These are phyloP conservation scores for Termitomyces sp. DNA, from an alignment of 768 basidiomycete species.

Conservation along the genomic window DNA sequence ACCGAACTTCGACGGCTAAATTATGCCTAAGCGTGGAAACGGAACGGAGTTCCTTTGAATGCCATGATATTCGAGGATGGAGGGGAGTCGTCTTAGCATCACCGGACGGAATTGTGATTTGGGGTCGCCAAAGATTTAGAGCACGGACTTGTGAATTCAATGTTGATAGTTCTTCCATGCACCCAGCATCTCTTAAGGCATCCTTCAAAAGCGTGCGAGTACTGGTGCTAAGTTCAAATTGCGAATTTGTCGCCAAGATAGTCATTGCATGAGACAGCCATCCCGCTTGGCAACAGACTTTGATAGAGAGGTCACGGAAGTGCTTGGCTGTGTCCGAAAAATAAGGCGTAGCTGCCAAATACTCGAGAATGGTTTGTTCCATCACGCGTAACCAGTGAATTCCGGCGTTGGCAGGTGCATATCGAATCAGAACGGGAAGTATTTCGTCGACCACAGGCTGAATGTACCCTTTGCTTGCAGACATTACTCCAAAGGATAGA, in stretches of 20 bases:
- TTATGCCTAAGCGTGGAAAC: background rate
- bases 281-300: constrained; percentile 11
- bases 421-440: constrained; percentile 10
- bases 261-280: constrained; percentile 13
- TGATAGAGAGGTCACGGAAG: constrained; percentile 8
- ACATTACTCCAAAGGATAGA: constrained; percentile 15
- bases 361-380: constrained; percentile 8
- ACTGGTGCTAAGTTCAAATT: constrained; percentile 3
- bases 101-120: background rate
- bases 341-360: background rate
- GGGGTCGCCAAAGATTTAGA: background rate
- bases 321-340: background rate
- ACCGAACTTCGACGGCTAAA: constrained; percentile 4
- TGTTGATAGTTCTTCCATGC: background rate
- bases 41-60: background rate
- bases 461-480: constrained; percentile 17
- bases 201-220: constrained; percentile 6
- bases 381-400: constrained; percentile 6
- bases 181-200: constrained; percentile 1
- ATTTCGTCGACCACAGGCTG: constrained; percentile 12
- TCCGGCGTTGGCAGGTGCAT: constrained; percentile 3
- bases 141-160: background rate
- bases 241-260: constrained; percentile 1
- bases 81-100: background rate
- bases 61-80: background rate